Percentiles rank a stretch among this genome's conserved stretches.
These are phyloP conservation scores for Kodamaea fungicola DNA, from an alignment of 1,139 yeast species.

Conservation along the genomic window DNA sequence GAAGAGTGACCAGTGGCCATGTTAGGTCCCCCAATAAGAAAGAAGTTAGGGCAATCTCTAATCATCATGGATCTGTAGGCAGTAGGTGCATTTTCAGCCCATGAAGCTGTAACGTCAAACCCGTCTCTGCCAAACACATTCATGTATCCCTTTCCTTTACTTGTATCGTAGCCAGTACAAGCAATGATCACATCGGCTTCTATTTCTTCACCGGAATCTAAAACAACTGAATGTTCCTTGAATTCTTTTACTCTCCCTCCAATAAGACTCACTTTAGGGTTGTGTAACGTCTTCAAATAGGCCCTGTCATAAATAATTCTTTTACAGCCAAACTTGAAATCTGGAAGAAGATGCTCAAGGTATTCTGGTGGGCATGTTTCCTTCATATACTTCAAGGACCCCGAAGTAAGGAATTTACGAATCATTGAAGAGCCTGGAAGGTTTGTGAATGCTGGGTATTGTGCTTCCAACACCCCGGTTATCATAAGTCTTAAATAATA, in stretches of 20 bases:
- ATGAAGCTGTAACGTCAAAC: conserved; percentile 17
- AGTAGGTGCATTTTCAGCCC: conserved; percentile 31
- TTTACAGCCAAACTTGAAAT: conserved; percentile 43
- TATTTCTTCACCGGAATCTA: conserved; percentile 27
- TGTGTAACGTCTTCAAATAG: conserved; percentile 33
- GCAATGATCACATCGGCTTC: conserved; percentile 43
- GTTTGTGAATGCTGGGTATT: conserved; percentile 28
- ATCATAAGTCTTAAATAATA: conserved; percentile 26
- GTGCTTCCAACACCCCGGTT: conserved; percentile 28
- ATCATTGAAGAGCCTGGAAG: conserved; percentile 8
- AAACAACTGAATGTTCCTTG: conserved; percentile 26
- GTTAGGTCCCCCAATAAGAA: conserved; percentile 41
- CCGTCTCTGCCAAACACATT: conserved; percentile 28
- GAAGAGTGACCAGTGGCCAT: conserved; percentile 47
- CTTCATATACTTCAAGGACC: conserved; percentile 28
- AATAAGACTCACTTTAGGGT: conserved; percentile 28
- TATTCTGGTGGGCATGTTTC: conserved; percentile 31
- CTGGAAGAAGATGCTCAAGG: conserved; percentile 32
- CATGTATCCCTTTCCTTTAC: conserved; percentile 17
- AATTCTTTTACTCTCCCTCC: conserved; percentile 24
- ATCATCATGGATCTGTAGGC: conserved; percentile 37
- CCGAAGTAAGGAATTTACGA: conserved; percentile 23
- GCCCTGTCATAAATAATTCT: conserved; percentile 38
- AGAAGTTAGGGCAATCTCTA: conserved; percentile 35
- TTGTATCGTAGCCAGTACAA: conserved; percentile 40